These are phyloP conservation scores for Neckera pumila DNA, from an alignment of 225 moss, liverwort and hornwort species.

Conservation along the genomic window DNA sequence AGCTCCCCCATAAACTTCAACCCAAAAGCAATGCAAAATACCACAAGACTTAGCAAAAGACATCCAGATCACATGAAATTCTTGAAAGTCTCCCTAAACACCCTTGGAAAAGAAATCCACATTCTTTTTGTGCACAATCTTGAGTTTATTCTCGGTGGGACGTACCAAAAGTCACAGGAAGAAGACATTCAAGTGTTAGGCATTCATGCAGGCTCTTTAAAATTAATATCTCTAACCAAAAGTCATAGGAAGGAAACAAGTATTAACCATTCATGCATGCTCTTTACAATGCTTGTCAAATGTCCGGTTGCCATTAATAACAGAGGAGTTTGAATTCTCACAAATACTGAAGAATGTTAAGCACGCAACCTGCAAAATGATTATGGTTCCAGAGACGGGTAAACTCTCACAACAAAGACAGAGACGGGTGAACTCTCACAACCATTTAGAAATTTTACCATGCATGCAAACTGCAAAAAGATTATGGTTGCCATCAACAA, in stretches of 20 bases:
- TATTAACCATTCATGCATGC: not conserved
- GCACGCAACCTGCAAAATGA: not conserved
- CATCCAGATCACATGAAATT: not conserved
- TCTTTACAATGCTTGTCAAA: not conserved
- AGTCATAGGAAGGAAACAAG: not conserved
- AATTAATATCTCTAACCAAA: no score
- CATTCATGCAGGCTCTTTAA: not conserved
- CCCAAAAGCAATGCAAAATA: not conserved
- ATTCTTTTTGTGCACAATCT: not conserved
- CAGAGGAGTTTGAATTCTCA: not conserved
- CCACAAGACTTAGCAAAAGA: not conserved
- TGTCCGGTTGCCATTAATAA: not conserved
- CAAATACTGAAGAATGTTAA: not conserved
- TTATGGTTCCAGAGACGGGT: not conserved
- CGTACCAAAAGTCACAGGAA: not conserved
- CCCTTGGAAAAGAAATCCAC: not conserved
- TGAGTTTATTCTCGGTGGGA: not conserved
- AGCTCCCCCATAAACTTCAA: conserved; percentile 79
- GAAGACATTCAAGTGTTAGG: not conserved
- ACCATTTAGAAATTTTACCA: not conserved
- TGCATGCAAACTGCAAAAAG: not conserved
- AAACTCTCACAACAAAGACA: not conserved
- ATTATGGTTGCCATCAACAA: not conserved
- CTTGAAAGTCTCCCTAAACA: not conserved
- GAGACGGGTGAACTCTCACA: not conserved